A percentile compares a stretch with the other conserved stretches of the same genome.
phyloP scores from a whole-genome alignment of 2,329 filamentous ascomycete genomes.

The Epichloe brachyelytri region DNA sequence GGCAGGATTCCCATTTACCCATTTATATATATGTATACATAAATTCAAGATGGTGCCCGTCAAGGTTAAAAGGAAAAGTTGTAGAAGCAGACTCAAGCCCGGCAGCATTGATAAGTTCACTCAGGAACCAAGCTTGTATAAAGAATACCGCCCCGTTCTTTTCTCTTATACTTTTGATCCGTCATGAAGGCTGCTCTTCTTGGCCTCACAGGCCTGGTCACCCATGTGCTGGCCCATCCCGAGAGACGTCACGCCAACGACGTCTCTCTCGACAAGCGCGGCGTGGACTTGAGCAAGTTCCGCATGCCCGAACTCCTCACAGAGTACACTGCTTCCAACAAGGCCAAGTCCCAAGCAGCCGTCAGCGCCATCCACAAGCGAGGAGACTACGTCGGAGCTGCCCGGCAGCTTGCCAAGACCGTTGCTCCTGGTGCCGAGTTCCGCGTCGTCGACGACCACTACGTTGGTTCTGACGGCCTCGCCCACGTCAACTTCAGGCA shows the following conservation, averaged over 20 bases:
- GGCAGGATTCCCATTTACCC: too few relatives aligned
- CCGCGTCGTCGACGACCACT: constrained; percentile 38
- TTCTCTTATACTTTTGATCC: neutral
- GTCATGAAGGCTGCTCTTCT: constrained; percentile 20
- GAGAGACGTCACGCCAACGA: constrained; percentile 13
- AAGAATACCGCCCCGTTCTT: neutral
- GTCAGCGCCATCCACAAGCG: constrained; percentile 15
- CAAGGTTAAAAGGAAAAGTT: too few relatives aligned
- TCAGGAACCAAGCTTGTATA: neutral
- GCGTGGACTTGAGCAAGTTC: constrained; percentile 21
- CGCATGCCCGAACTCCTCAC: constrained; percentile 18
- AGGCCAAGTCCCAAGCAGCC: constrained; percentile 9
- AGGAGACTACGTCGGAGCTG: constrained; percentile 29
- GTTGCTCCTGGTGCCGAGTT: constrained; percentile 27
- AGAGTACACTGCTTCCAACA: constrained; percentile 14
- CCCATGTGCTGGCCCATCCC: constrained; percentile 20
- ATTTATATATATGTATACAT: too few relatives aligned
- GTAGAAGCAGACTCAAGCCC: too few relatives aligned
- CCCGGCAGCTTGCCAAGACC: constrained; percentile 30
- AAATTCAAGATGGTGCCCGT: too few relatives aligned
- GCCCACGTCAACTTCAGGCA: constrained; percentile 48
- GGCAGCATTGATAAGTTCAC: too few relatives aligned
- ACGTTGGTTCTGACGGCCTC: constrained; percentile 41
- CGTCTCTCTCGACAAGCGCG: constrained; percentile 15
- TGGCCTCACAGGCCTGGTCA: constrained; percentile 20